Percentiles rank a stretch among this genome's conserved stretches.
These are phyloP conservation scores for Neophaeococcomyces mojaviensis DNA, from an alignment of 2,329 filamentous ascomycete species.

Conservation along the genomic window DNA sequence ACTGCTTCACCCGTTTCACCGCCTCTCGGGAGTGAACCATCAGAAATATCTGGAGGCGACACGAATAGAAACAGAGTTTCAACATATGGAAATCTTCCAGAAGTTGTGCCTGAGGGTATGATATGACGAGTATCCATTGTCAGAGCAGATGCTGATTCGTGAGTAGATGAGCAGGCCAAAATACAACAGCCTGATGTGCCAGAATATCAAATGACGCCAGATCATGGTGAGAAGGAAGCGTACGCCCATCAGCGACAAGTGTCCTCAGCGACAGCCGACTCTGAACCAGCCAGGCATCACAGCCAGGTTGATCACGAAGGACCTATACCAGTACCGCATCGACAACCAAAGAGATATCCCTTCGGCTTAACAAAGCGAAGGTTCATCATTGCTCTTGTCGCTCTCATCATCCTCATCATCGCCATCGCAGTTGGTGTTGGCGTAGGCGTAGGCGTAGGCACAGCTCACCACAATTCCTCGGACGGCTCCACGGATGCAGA, in stretches of 20 bases:
- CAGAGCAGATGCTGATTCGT: background rate
- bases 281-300: background rate
- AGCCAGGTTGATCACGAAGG: background rate
- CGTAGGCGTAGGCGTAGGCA: slow-evolving; percentile 4
- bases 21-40: background rate
- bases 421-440: slow-evolving; percentile 5
- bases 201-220: slow-evolving; percentile 1
- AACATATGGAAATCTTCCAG: slow-evolving; percentile 3
- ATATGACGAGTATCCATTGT: background rate
- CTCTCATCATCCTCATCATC: slow-evolving; percentile 1
- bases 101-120: slow-evolving; percentile 3
- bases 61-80: background rate
- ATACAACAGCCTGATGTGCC: background rate
- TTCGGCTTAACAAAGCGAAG: background rate
- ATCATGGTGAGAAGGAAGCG: slow-evolving; percentile 6
- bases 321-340: background rate
- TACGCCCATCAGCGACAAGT: background rate
- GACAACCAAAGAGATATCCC: background rate
- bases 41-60: background rate
- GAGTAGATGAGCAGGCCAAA: background rate
- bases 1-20: slow-evolving; percentile 1
- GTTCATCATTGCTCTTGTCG: background rate
- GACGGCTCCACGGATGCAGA: background rate
- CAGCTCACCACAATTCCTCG: background rate
- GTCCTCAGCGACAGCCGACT: background rate